Percentiles rank a stretch among this genome's conserved stretches.
phyloP scores from a whole-genome alignment of 179 eudicot genomes.

The Amaranthus tricolor region DNA sequence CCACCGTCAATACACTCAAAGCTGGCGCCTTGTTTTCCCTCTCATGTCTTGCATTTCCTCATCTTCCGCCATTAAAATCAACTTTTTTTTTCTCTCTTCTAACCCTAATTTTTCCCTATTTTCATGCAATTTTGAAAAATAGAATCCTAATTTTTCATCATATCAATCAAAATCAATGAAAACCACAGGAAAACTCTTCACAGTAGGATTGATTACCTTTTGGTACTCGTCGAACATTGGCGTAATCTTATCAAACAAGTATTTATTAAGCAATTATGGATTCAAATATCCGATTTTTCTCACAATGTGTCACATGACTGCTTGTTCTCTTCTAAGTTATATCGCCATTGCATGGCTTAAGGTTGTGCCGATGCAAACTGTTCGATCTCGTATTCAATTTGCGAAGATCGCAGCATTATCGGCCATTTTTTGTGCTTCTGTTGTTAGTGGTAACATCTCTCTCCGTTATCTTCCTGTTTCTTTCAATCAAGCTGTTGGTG shows the following conservation, averaged over 20 bases:
- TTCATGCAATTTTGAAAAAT: not conserved
- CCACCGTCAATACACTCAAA: conserved; percentile 12
- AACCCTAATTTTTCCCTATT: conserved; percentile 13
- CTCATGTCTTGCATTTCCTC: not conserved
- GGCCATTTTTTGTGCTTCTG: conserved; percentile 39
- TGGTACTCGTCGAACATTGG: conserved; percentile 53
- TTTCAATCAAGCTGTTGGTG: conserved; percentile 50
- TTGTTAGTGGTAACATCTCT: conserved; percentile 44
- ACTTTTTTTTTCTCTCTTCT: conserved; percentile 20
- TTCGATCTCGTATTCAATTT: conserved; percentile 42
- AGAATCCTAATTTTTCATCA: conserved; percentile 3
- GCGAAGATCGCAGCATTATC: conserved; percentile 35
- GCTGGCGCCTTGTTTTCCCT: conserved; percentile 31
- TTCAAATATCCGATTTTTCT: conserved; percentile 48
- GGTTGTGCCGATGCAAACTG: conserved; percentile 38
- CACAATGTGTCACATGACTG: conserved; percentile 54
- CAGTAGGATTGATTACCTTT: conserved; percentile 34
- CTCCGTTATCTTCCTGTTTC: conserved; percentile 45
- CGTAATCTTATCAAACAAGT: conserved; percentile 40
- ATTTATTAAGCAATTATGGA: conserved; percentile 40
- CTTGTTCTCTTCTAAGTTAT: conserved; percentile 44
- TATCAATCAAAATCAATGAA: conserved; percentile 24
- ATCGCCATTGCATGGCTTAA: conserved; percentile 39
- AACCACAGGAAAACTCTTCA: conserved; percentile 36
- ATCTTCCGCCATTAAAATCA: conserved; percentile 17